Conservation (phyloP, 768 basidiomycete species). For the Coprinellus micaceus region DNA sequence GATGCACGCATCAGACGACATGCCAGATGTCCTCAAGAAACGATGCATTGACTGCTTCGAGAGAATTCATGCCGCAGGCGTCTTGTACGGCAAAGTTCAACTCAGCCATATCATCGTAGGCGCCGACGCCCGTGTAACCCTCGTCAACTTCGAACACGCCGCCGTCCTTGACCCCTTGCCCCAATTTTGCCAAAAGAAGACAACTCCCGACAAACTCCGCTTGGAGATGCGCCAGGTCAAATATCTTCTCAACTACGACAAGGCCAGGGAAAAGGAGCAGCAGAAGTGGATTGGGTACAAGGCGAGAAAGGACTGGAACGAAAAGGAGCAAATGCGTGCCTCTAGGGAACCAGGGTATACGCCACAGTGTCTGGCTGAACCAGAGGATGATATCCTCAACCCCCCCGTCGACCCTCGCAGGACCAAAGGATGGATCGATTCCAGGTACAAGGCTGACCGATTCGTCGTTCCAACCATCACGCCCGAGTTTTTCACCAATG, state of each 20-base stretch:
- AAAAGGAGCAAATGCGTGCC: background rate
- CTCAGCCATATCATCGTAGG: conserved; percentile 53
- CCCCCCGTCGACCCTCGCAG: conserved; percentile 8
- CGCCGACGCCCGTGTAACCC: conserved; percentile 47
- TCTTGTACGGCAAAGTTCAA: conserved; percentile 46
- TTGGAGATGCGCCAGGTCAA: conserved; percentile 55
- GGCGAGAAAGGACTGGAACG: background rate
- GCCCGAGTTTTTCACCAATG: background rate
- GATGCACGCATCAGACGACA: conserved; percentile 55
- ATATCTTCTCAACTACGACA: conserved; percentile 46
- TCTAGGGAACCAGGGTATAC: background rate
- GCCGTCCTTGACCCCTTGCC: conserved; percentile 22
- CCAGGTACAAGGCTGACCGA: background rate
- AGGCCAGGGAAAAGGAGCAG: conserved; percentile 20
- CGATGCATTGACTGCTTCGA: conserved; percentile 48
- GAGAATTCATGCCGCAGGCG: conserved; percentile 43
- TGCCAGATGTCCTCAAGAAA: conserved; percentile 54
- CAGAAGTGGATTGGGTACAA: background rate
- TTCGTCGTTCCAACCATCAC: background rate
- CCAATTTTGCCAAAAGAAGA: conserved; percentile 31
- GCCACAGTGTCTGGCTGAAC: background rate
- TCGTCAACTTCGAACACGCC: conserved; percentile 53
- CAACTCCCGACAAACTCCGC: conserved; percentile 38
- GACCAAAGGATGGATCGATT: conserved; percentile 1
- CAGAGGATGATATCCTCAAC: background rate